These are phyloP conservation scores for Termitomyces sp. DNA, from an alignment of 768 basidiomycete species.

Conservation along the genomic window DNA sequence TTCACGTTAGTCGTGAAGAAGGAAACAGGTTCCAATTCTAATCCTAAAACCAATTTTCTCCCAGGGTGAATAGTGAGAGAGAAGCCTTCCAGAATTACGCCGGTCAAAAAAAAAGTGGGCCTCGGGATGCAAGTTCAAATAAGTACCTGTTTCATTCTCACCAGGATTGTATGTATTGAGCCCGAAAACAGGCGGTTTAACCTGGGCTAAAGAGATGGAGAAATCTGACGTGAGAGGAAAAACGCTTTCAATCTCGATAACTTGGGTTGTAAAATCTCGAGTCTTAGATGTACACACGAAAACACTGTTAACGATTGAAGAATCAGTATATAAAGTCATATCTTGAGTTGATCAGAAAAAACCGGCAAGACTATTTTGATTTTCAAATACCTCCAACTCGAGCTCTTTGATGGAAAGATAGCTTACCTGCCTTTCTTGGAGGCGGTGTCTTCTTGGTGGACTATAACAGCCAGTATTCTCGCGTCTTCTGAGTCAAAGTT, in stretches of 20 bases:
- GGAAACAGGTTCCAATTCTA: constrained; percentile 25
- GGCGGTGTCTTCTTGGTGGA: constrained; percentile 27
- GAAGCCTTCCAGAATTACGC: constrained; percentile 36
- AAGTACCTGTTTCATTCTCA: neutral
- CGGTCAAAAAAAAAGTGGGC: neutral
- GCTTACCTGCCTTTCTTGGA: constrained; percentile 1
- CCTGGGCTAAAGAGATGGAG: constrained; percentile 52
- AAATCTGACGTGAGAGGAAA: constrained; percentile 56
- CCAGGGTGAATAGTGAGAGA: constrained; percentile 47
- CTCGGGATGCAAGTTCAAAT: too few species aligned
- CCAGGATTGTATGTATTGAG: constrained; percentile 15
- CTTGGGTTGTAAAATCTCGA: constrained; percentile 19
- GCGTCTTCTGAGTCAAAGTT: constrained; percentile 17
- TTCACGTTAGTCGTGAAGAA: constrained; percentile 45
- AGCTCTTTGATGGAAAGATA: neutral
- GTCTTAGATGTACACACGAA: constrained; percentile 40
- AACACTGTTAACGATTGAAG: constrained; percentile 25
- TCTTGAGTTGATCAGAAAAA: neutral
- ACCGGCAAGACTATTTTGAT: neutral
- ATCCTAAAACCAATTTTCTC: constrained; percentile 19
- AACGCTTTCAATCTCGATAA: constrained; percentile 40
- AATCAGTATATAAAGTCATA: neutral
- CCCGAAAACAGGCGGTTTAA: constrained; percentile 32
- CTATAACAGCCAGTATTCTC: constrained; percentile 44
- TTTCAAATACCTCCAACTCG: neutral